Evolutionary conservation across 805 yeast species (phyloP).

Genomic region (Metschnikowia cerradonensis): DNA sequence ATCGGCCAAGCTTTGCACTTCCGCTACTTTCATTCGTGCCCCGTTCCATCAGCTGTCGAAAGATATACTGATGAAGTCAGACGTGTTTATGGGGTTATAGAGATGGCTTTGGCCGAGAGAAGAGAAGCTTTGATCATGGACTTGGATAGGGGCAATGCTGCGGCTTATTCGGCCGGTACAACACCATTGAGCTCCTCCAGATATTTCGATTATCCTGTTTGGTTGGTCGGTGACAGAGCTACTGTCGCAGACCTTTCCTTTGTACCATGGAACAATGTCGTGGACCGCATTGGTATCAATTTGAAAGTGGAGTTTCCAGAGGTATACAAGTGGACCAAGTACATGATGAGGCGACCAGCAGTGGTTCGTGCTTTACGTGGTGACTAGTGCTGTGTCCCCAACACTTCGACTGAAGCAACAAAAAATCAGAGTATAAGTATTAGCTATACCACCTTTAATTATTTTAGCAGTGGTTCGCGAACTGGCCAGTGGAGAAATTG

Average conservation of each 20-base stretch:
- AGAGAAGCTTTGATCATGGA: slow-evolving; percentile 89
- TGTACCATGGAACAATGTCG: slow-evolving; percentile 97
- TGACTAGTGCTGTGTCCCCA: slow-evolving; percentile 28
- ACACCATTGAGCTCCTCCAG: slow-evolving; percentile 81
- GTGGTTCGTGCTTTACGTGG: slow-evolving; percentile 84
- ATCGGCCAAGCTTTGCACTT: slow-evolving; percentile 95
- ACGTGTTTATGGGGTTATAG: slow-evolving; percentile 89
- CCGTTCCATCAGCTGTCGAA: slow-evolving; percentile 84
- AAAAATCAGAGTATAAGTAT: not conserved
- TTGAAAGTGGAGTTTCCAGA: slow-evolving; percentile 87
- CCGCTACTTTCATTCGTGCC: slow-evolving; percentile 81
- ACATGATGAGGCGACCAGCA: slow-evolving; percentile 93
- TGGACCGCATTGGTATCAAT: slow-evolving; percentile 86
- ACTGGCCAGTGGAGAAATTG: not conserved
- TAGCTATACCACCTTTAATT: not conserved
- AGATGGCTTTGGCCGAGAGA: slow-evolving; percentile 90
- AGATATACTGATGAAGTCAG: slow-evolving; percentile 89
- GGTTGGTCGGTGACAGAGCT: slow-evolving; percentile 83
- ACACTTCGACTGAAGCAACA: not conserved
- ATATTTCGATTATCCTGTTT: slow-evolving; percentile 88
- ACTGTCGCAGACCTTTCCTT: slow-evolving; percentile 88
- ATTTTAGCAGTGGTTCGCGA: not conserved
- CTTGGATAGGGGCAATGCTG: slow-evolving; percentile 80
- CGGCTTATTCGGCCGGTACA: slow-evolving; percentile 82
- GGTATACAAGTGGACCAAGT: slow-evolving; percentile 92